Base-by-base conservation (phyloP, 179 eudicot species). In the Corrigiola litoralis region DNA sequence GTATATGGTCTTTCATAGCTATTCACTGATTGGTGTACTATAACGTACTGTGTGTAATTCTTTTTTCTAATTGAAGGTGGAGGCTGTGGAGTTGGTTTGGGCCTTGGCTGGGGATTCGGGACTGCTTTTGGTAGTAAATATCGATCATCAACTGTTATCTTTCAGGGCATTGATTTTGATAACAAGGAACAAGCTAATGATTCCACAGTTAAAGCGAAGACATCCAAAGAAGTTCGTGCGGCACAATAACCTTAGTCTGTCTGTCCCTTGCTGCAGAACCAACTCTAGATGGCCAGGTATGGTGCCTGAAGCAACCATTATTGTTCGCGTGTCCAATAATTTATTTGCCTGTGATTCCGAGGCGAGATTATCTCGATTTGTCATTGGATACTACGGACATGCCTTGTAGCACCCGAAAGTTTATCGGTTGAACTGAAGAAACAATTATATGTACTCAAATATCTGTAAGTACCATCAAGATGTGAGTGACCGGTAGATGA, bases 21-120 rank as follows among this genome's bases (percentile, higher is more conserved):
- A 53, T 45, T 5, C 42, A 17, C 17, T 9, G 16, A 20, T 45
- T 2, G 0, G n/a, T 45, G 24, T 28, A 18, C 5, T 29, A 1
- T 61, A 53, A 44, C 21, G n/a, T 57, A 31, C 12, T 1, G n/a
- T 18, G n/a, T 9, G 18, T 28, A 45, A 44, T 20, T 45, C 8
- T 28, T 41, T 25, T 58, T 56, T 14, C 50, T 61, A 49, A 56
- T 61, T 27, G 66, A 75, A 85, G 95, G 95, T 59, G 90, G 95
- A 33, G 95, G 95, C 25, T 87, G 95, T 73, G 95, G 95, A 58
- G 78, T 87, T 60, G 95, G 95, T 49, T 72, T 87, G 11, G 95
- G 95, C 68, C 82, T 87, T 45, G 95, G 95, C 49, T 85, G 95
- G 95, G 95, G 90, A 36, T 87, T 87, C 44, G 95, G 95, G 56